These are phyloP conservation scores for Stagonosporopsis cucurbitacearum DNA, from an alignment of 2,329 filamentous ascomycete genomes.

Conservation along the genomic window DNA sequence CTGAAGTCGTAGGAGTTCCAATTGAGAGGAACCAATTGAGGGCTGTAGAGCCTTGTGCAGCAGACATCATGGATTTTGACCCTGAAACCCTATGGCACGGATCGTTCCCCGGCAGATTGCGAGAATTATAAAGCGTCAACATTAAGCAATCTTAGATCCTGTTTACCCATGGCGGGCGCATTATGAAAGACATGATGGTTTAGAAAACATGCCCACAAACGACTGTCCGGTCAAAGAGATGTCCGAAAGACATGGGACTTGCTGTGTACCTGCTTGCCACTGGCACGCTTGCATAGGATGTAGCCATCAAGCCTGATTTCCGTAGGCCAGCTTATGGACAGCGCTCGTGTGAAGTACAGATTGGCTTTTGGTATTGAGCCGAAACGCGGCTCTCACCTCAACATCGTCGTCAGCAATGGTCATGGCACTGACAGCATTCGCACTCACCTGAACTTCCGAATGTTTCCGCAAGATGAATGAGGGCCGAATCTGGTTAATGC, in stretches of 20 bases:
- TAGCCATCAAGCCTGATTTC: too few relatives aligned
- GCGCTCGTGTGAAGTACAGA: neutral
- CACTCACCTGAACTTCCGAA: neutral
- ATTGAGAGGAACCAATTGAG: neutral
- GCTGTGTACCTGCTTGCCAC: too few relatives aligned
- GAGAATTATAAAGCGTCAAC: neutral
- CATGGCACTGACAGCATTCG: neutral
- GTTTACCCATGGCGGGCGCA: neutral
- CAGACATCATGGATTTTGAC: neutral
- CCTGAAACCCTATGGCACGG: neutral
- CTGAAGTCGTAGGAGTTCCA: neutral
- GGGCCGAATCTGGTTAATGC: neutral
- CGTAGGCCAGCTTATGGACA: too few relatives aligned
- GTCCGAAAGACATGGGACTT: too few relatives aligned
- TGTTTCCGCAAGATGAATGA: neutral
- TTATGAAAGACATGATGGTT: neutral
- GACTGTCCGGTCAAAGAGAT: neutral
- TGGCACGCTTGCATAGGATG: too few relatives aligned
- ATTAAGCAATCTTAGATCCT: neutral
- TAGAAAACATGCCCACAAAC: neutral
- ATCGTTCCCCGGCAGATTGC: neutral
- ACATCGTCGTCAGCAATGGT: neutral
- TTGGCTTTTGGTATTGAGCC: neutral
- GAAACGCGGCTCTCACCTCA: neutral
- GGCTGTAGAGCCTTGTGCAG: neutral